Percentiles rank a stretch among this genome's conserved stretches.
Conservation (phyloP, 345 rosid genomes). For the Arabis hirsuta region DNA sequence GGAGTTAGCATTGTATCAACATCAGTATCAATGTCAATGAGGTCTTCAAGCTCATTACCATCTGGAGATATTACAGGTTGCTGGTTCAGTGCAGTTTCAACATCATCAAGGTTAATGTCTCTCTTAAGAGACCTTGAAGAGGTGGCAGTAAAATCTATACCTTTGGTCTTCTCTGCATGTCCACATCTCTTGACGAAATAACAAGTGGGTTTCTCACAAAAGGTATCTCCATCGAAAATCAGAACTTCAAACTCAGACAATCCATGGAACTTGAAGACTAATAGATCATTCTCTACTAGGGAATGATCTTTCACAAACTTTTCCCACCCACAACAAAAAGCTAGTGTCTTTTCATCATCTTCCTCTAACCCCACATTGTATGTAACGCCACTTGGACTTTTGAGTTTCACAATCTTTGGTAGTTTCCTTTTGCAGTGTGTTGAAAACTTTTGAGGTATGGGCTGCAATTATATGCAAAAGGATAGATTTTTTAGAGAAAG, state of each 20-base stretch:
- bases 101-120: conserved; percentile 21
- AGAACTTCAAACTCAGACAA: conserved; percentile 70
- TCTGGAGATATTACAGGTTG: conserved; percentile 15
- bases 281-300: conserved; percentile 62
- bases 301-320: conserved; percentile 60
- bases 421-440: conserved; percentile 57
- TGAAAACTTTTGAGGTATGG: conserved; percentile 62
- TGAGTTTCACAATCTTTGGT: conserved; percentile 57
- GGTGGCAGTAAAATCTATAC: conserved; percentile 31
- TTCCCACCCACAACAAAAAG: conserved; percentile 67
- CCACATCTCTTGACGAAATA: conserved; percentile 61
- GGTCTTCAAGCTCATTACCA: conserved; percentile 32
- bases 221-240: conserved; percentile 56
- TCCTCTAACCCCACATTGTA: conserved; percentile 60
- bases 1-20: conserved; percentile 24
- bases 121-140: conserved; percentile 31
- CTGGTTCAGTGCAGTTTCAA: conserved; percentile 20
- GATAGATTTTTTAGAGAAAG: conserved; percentile 15
- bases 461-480: conserved; percentile 48
- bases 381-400: conserved; percentile 64
- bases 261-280: conserved; percentile 75
- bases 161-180: conserved; percentile 44
- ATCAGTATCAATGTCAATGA: conserved; percentile 34
- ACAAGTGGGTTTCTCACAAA: conserved; percentile 72
- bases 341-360: conserved; percentile 42